Percentiles rank a stretch among this genome's conserved stretches.
These are phyloP conservation scores for Aureobasidium sp. DNA, from an alignment of 2,329 filamentous ascomycete genomes.

Conservation along the genomic window DNA sequence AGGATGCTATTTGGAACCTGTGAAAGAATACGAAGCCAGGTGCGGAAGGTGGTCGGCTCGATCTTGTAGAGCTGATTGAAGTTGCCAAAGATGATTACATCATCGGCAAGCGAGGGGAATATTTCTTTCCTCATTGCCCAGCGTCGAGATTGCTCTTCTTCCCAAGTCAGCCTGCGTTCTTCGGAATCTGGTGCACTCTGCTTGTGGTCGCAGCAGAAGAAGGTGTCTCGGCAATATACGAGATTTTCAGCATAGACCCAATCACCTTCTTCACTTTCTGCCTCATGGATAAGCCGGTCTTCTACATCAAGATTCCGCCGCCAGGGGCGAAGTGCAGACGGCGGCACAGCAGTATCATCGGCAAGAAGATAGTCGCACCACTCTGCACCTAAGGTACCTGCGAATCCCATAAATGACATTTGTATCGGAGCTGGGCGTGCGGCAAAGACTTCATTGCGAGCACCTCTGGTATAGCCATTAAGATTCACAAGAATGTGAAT, in stretches of 20 bases:
- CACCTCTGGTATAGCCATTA: constrained; percentile 95
- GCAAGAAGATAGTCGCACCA: constrained; percentile 98
- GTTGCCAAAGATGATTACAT: constrained; percentile 87
- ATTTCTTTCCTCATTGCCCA: constrained; percentile 93
- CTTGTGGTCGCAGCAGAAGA: constrained; percentile 96
- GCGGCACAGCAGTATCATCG: constrained; percentile 79
- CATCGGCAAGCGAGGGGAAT: constrained; percentile 75
- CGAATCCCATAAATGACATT: constrained; percentile 99
- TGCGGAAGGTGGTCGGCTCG: constrained; percentile 91
- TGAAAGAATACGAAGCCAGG: constrained; percentile 86
- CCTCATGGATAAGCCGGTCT: constrained; percentile 56
- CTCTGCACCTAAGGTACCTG: constrained; percentile 88
- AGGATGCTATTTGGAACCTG: constrained; percentile 80
- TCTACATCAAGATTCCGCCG: constrained; percentile 67
- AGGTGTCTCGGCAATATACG: constrained; percentile 87
- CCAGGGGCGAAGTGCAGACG: constrained; percentile 70
- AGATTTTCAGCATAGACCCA: constrained; percentile 98
- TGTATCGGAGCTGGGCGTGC: constrained; percentile 91
- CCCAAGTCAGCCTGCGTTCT: constrained; percentile 67
- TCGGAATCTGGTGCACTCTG: constrained; percentile 73
- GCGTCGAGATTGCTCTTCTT: constrained; percentile 69
- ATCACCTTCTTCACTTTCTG: constrained; percentile 52
- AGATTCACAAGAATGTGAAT: constrained; percentile 95
- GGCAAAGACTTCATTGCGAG: constrained; percentile 95
- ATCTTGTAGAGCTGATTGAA: constrained; percentile 99